Conservation (phyloP, 2,329 filamentous ascomycete genomes). For the Cladosporium sphaerospermum region DNA sequence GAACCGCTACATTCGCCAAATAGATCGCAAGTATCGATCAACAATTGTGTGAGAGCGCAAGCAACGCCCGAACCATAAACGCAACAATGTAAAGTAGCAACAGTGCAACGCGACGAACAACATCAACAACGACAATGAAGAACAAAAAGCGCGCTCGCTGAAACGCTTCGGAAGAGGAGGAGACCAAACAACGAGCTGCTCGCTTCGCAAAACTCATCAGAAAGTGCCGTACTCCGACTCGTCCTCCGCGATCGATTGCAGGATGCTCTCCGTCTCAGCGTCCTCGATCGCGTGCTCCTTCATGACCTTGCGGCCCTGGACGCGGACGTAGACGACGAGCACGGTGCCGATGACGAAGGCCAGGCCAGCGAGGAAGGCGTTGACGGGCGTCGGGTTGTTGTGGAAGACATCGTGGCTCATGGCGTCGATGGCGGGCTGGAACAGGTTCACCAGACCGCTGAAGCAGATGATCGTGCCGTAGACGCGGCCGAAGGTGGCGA, state of each 20-base stretch:
- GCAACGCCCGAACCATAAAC: not conserved
- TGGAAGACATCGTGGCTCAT: slow-evolving; percentile 66
- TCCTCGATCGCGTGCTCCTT: slow-evolving; percentile 34
- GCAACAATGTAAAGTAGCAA: not conserved
- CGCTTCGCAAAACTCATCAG: not conserved
- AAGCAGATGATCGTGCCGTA: slow-evolving; percentile 86
- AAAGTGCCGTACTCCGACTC: slow-evolving; percentile 16
- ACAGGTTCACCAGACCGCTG: slow-evolving; percentile 75
- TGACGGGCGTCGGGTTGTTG: slow-evolving; percentile 70
- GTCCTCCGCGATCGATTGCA: slow-evolving; percentile 26
- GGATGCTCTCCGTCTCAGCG: slow-evolving; percentile 31
- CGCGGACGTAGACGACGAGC: slow-evolving; percentile 61
- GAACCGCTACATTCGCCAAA: not conserved
- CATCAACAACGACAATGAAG: not conserved
- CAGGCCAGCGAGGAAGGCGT: slow-evolving; percentile 57
- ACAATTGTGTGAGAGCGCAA: not conserved
- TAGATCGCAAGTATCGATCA: not conserved
- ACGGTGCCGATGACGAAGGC: slow-evolving; percentile 58
- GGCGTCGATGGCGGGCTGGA: slow-evolving; percentile 71
- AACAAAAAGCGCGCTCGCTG: not conserved
- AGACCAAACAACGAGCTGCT: not conserved
- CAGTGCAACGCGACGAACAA: not conserved
- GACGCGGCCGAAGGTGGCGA: slow-evolving; percentile 83
- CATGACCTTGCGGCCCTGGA: slow-evolving; percentile 35
- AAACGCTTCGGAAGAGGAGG: not conserved